Conservation (phyloP, 352 stramenopile species). For the Phytophthora chlamydospora region DNA sequence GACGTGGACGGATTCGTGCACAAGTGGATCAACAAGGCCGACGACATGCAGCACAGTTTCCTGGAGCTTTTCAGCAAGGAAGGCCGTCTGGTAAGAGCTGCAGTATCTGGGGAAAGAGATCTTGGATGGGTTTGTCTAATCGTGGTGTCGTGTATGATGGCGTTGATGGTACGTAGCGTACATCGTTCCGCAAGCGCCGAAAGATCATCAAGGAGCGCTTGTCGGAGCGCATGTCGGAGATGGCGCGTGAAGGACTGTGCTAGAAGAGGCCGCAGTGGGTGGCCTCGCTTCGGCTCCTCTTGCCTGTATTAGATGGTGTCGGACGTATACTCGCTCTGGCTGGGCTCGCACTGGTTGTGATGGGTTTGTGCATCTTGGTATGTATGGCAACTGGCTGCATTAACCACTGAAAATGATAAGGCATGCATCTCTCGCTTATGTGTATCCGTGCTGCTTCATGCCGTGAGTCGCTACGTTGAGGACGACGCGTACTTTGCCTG, state of each 20-base stretch:
- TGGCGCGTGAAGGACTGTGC: conserved; percentile 78
- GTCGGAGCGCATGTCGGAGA: conserved; percentile 72
- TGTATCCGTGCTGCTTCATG: conserved; percentile 62
- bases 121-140: conserved; percentile 14
- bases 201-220: conserved; percentile 84
- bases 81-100: conserved; percentile 62
- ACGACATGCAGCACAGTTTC: conserved; percentile 82
- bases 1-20: conserved; percentile 80
- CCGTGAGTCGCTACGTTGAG: conserved; percentile 71
- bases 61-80: conserved; percentile 83
- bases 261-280: conserved; percentile 32
- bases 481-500: conserved; percentile 54
- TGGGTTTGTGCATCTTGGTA: conserved; percentile 27
- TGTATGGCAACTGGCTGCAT: conserved; percentile 34
- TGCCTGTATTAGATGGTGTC: conserved; percentile 13
- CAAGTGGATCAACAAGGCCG: conserved; percentile 79
- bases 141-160: conserved; percentile 4
- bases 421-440: conserved; percentile 20
- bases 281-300: conserved; percentile 1
- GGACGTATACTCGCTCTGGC: background rate
- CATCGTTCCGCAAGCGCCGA: conserved; percentile 78
- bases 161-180: conserved; percentile 46
- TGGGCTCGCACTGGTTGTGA: conserved; percentile 5
- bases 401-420: conserved; percentile 36
- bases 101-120: background rate